These are phyloP conservation scores for Tulasnella sp. DNA, from an alignment of 768 basidiomycete species.

Conservation along the genomic window DNA sequence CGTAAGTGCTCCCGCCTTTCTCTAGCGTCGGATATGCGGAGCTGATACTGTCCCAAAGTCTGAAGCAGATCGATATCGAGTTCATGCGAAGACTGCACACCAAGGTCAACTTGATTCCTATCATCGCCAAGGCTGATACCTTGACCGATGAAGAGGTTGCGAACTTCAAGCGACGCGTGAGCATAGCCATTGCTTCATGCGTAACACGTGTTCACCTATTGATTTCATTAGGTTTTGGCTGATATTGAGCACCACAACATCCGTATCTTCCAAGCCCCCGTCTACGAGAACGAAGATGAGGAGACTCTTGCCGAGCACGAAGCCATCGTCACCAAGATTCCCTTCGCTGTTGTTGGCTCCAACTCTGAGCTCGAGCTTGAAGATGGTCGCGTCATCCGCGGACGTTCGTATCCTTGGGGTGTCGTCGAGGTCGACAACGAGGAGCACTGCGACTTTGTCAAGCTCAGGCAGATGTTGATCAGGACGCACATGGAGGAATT, in stretches of 20 bases:
- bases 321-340: slow-evolving; percentile 97
- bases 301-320: slow-evolving; percentile 96
- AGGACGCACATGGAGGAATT: slow-evolving; percentile 99
- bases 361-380: slow-evolving; percentile 71
- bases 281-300: slow-evolving; percentile 97
- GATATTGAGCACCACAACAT: slow-evolving; percentile 96
- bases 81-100: slow-evolving; percentile 97
- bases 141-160: slow-evolving; percentile 92
- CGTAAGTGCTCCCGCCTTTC: slow-evolving; percentile 48
- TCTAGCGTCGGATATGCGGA: neutral
- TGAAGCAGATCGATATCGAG: slow-evolving; percentile 97
- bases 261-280: slow-evolving; percentile 95
- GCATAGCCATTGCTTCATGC: slow-evolving; percentile 24
- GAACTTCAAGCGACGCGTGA: slow-evolving; percentile 86
- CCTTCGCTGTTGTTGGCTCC: slow-evolving; percentile 96
- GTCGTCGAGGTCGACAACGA: slow-evolving; percentile 99
- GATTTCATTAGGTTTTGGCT: slow-evolving; percentile 58
- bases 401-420: slow-evolving; percentile 97
- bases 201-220: neutral
- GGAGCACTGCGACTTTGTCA: slow-evolving; percentile 98
- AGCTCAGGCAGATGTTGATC: slow-evolving; percentile 98
- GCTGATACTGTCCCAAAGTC: slow-evolving; percentile 37
- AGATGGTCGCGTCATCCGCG: slow-evolving; percentile 88
- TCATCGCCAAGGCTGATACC: slow-evolving; percentile 98
- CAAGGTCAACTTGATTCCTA: slow-evolving; percentile 95